Conservation (phyloP, 2,329 filamentous ascomycete genomes). For the Conoideocrella luteorostrata region DNA sequence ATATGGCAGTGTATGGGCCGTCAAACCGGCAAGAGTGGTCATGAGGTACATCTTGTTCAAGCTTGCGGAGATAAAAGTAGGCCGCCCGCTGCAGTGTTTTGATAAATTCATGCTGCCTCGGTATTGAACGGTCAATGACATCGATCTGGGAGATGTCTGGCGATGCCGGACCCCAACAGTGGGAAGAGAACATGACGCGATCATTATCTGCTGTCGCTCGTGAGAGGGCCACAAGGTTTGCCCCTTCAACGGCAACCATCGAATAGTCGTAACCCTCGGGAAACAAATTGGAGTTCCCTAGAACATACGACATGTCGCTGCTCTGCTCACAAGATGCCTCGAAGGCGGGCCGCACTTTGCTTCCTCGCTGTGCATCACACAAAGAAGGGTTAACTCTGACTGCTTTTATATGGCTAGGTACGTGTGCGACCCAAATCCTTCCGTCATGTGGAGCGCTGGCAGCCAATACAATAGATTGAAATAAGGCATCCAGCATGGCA, state of each 20-base stretch:
- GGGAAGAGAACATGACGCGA: background rate
- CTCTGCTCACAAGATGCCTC: background rate
- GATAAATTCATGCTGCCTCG: background rate
- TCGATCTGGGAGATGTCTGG: background rate
- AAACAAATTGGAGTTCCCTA: no score
- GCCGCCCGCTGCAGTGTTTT: background rate
- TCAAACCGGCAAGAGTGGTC: background rate
- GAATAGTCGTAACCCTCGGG: background rate
- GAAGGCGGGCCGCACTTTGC: background rate
- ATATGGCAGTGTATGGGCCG: background rate
- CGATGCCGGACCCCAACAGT: background rate
- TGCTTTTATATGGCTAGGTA: constrained; percentile 22
- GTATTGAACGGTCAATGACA: no score
- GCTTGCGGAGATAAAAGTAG: background rate
- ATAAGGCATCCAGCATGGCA: constrained; percentile 24
- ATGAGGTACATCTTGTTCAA: background rate
- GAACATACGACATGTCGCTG: background rate
- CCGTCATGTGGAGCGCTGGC: constrained; percentile 26
- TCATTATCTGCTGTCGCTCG: background rate
- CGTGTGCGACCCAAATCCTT: constrained; percentile 23
- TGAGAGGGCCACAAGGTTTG: background rate
- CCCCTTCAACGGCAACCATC: background rate
- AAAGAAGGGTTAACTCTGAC: constrained; percentile 10
- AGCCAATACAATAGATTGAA: constrained; percentile 28
- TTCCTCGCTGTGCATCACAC: background rate